Conservation (phyloP, 192 early-diverging fungal genomes). For the Funneliformis mosseae region DNA sequence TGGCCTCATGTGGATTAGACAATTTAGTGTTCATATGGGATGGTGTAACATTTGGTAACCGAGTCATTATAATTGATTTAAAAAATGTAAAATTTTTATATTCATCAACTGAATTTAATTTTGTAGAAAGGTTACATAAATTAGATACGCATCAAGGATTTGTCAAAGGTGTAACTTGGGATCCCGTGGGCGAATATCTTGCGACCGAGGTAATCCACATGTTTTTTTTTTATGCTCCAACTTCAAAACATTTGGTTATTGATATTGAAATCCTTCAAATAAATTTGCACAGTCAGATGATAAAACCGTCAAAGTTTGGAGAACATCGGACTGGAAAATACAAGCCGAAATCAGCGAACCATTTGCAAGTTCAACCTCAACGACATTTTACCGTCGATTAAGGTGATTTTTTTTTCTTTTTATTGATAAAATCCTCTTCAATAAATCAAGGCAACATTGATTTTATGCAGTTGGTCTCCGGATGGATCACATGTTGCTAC, state of each 20-base stretch:
- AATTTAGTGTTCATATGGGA: slow-evolving; percentile 85
- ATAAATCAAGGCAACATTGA: too few species aligned
- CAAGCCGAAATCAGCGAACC: slow-evolving; percentile 74
- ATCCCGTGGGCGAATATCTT: slow-evolving; percentile 92
- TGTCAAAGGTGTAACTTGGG: slow-evolving; percentile 96
- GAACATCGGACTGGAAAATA: slow-evolving; percentile 82
- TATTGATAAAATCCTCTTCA: neutral
- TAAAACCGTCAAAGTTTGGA: slow-evolving; percentile 83
- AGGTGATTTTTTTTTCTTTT: slow-evolving; percentile 52
- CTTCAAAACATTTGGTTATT: neutral
- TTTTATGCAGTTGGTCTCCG: slow-evolving; percentile 82
- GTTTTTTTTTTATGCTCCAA: too few species aligned
- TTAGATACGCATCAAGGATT: slow-evolving; percentile 79
- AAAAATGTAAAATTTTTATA: neutral
- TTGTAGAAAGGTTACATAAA: slow-evolving; percentile 59
- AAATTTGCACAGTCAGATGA: slow-evolving; percentile 77
- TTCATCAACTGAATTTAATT: neutral
- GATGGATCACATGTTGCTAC: slow-evolving; percentile 91
- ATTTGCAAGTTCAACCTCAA: slow-evolving; percentile 74
- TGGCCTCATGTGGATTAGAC: slow-evolving; percentile 93
- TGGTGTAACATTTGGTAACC: slow-evolving; percentile 76
- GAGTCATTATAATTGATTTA: neutral
- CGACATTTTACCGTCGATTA: slow-evolving; percentile 87
- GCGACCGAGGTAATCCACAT: slow-evolving; percentile 88
- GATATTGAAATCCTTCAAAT: neutral